Evolutionary conservation across 2,329 filamentous ascomycete species (phyloP).

Genomic region (Colletotrichum filicis): DNA sequence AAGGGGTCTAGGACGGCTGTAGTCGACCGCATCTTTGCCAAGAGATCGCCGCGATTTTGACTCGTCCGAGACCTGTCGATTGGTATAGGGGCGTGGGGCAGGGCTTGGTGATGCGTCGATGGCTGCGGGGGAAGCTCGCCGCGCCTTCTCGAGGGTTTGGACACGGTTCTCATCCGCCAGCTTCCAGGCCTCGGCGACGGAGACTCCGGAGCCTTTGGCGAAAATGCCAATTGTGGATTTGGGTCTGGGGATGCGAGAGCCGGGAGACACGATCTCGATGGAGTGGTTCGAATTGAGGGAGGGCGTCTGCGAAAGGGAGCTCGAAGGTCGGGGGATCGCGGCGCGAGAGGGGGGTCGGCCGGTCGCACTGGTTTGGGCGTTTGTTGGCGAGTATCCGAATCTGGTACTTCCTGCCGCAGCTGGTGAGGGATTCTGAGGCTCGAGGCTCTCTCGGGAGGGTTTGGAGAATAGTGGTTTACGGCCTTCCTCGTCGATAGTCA

Average conservation of each 20-base stretch:
- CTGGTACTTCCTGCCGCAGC: conserved; percentile 30
- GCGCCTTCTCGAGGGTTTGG: conserved; percentile 44
- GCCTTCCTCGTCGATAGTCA: conserved; percentile 51
- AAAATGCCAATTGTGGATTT: conserved; percentile 37
- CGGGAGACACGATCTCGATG: conserved; percentile 35
- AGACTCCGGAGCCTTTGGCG: conserved; percentile 42
- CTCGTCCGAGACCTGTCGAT: conserved; percentile 46
- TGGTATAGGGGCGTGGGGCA: conserved; percentile 58
- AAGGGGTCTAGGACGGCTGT: conserved; percentile 37
- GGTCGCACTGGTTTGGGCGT: background rate
- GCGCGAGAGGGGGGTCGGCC: conserved; percentile 34
- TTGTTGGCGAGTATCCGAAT: conserved; percentile 35
- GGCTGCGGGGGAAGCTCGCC: conserved; percentile 37
- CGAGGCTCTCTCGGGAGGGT: conserved; percentile 36
- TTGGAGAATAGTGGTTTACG: conserved; percentile 52
- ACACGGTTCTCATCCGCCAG: conserved; percentile 45
- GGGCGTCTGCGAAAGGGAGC: conserved; percentile 33
- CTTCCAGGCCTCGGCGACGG: conserved; percentile 55
- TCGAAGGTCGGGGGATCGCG: conserved; percentile 38
- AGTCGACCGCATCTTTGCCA: conserved; percentile 45
- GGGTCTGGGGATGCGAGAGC: conserved; percentile 48
- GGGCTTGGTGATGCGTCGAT: conserved; percentile 62
- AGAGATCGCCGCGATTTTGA: conserved; percentile 42
- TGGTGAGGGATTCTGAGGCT: conserved; percentile 10
- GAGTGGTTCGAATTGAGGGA: conserved; percentile 33